Evolutionary conservation across 1,284 basidiomycete species (phyloP).

Genomic region (Apiotrichum montevideense): DNA sequence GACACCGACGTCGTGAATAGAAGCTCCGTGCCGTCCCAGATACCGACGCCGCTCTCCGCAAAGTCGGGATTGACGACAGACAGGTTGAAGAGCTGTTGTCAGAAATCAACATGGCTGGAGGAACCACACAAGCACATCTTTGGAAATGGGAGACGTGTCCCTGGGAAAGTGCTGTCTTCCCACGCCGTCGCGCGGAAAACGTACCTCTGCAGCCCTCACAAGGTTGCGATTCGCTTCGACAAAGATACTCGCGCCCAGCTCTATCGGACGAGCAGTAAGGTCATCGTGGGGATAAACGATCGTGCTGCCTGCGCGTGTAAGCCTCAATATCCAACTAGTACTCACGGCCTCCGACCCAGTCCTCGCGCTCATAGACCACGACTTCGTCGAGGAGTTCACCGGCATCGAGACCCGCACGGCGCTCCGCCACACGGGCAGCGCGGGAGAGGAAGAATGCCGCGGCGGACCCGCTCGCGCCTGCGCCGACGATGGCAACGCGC

Average conservation of each 20-base stretch:
- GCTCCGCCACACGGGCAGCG: conserved; percentile 56
- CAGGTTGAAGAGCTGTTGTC: conserved; percentile 61
- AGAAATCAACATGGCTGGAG: not conserved
- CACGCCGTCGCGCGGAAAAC: not conserved
- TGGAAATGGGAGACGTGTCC: too few species aligned
- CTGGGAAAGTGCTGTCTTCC: too few species aligned
- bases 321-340: conserved; percentile 23
- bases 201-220: conserved; percentile 67
- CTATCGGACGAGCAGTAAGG: conserved; percentile 57
- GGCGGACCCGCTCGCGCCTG: conserved; percentile 75
- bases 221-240: conserved; percentile 74
- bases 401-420: conserved; percentile 52
- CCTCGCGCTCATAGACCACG: conserved; percentile 71
- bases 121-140: too few species aligned
- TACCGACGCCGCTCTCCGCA: conserved; percentile 29
- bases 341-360: conserved; percentile 76
- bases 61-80: conserved; percentile 54
- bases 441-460: conserved; percentile 76
- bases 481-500: conserved; percentile 72
- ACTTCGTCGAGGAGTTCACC: conserved; percentile 58
- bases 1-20: conserved; percentile 56
- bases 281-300: conserved; percentile 71
- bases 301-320: conserved; percentile 57
- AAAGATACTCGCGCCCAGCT: conserved; percentile 83
- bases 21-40: conserved; percentile 65